Base-by-base conservation (phyloP, 176 grass and related monocot genomes). In the Raddia distichophylla region DNA sequence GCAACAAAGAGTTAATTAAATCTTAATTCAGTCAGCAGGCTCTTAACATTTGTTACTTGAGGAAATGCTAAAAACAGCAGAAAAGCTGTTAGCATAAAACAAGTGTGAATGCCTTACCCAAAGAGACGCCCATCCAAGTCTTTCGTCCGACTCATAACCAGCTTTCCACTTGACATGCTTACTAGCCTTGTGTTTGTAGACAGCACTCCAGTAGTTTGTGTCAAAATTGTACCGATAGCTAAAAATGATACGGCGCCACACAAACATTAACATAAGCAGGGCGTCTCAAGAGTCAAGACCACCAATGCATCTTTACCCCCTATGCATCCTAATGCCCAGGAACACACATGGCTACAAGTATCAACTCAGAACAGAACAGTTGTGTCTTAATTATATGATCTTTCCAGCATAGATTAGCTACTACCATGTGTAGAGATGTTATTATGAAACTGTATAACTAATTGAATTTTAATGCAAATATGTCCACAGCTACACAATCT, bases 161-260 rank as follows among this genome's bases (percentile, higher is more conserved):
- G 88, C 86, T 93, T 95, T 98, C 42, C 93, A 95, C 64, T 98
- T 98, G 54, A 98, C 75, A 73, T 98, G 77, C 71, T 94, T 98
- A 52, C 71, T 81, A 62, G 85, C 84, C 20, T 74, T 93, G 64
- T 73, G 86, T 88, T 98, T 98, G 72, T 91, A 98, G 56, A 93
- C 68, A 44, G 88, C 82, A 60, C 83, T 81, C 95, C 95, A 98
- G 60, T 91, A 54, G 61, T 64, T 98, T 58, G 90, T 89, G 60
- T 93, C 88, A 74, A 94, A 94, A 67, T 89, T 16, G 86, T 98
- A 98, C 82, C 76, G 76, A 66, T 94, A 98, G 75, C 95, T 98
- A 79, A 74, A 77, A 79, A 73, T 65, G 20, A 59, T 32, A 66
- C 20, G 51, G 69, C 10, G 27, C 10, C 1, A 20, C 32, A 83